Percentiles rank a stretch among this genome's conserved stretches.
Conservation (phyloP, 345 rosid species). For the Salix udensis region DNA sequence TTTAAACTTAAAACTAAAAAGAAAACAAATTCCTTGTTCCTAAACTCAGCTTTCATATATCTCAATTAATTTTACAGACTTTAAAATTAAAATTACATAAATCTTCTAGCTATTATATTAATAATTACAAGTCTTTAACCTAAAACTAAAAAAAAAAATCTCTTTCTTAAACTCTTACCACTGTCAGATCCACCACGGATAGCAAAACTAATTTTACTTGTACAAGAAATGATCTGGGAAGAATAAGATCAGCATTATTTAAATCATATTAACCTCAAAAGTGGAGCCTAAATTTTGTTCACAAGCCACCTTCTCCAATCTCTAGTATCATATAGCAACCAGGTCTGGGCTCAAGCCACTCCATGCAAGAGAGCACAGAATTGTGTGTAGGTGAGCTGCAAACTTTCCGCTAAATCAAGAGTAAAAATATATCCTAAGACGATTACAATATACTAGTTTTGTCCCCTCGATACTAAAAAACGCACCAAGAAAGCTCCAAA, state of each 20-base stretch:
- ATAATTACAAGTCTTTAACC: too few species aligned
- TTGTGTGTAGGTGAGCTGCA: constrained; percentile 1
- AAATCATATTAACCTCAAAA: not conserved
- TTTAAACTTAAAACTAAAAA: too few species aligned
- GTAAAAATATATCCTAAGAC: not conserved
- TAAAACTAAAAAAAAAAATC: too few species aligned
- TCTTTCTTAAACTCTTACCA: too few species aligned
- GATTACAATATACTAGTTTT: not conserved
- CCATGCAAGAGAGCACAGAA: not conserved
- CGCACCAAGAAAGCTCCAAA: not conserved
- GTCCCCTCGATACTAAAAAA: constrained; percentile 17
- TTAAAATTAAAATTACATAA: too few species aligned
- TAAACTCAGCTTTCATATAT: too few species aligned
- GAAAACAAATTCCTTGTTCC: too few species aligned
- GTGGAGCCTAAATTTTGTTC: not conserved
- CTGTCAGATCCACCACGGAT: too few species aligned
- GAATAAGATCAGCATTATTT: not conserved
- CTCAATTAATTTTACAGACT: too few species aligned
- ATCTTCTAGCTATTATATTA: too few species aligned
- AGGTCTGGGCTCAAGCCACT: not conserved
- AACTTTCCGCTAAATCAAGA: not conserved
- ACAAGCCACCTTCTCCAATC: not conserved
- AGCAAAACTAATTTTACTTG: not conserved
- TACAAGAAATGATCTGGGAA: not conserved
- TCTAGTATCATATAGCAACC: not conserved